Conservation (phyloP, 805 yeast species). For the Monosporozyma yasuniensis region DNA sequence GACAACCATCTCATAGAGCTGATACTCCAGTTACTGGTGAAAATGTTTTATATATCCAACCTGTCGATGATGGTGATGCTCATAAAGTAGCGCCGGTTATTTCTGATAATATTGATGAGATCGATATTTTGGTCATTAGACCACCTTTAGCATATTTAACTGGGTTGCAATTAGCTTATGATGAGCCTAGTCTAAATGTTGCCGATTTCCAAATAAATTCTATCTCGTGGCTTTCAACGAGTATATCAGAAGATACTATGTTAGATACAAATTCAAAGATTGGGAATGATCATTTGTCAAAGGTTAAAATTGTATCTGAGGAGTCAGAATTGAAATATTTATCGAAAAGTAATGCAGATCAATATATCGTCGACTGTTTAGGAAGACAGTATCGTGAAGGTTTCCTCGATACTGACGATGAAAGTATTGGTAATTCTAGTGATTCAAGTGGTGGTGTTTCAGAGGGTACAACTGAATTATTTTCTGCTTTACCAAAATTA, state of each 20-base stretch:
- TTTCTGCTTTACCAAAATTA: background rate
- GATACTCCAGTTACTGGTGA: background rate
- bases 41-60: background rate
- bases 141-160: conserved; percentile 11
- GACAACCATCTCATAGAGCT: background rate
- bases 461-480: background rate
- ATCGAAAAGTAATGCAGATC: conserved; percentile 8
- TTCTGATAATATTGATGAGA: conserved; percentile 11
- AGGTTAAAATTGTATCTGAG: conserved; percentile 10
- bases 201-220: conserved; percentile 23
- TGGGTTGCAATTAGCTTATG: conserved; percentile 28
- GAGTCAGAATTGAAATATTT: conserved; percentile 9
- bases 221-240: conserved; percentile 12
- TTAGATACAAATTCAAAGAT: background rate
- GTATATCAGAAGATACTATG: background rate
- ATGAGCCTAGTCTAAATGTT: conserved; percentile 26
- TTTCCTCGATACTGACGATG: background rate
- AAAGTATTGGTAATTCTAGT: background rate
- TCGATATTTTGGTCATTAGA: conserved; percentile 25
- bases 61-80: background rate
- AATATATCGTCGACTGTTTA: conserved; percentile 18
- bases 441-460: background rate
- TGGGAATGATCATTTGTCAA: background rate
- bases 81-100: background rate
- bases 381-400: conserved; percentile 7